A percentile compares a stretch with the other conserved stretches of the same genome.
Conservation (phyloP, 1,284 basidiomycete species). For the Ceratobasidium sp. region DNA sequence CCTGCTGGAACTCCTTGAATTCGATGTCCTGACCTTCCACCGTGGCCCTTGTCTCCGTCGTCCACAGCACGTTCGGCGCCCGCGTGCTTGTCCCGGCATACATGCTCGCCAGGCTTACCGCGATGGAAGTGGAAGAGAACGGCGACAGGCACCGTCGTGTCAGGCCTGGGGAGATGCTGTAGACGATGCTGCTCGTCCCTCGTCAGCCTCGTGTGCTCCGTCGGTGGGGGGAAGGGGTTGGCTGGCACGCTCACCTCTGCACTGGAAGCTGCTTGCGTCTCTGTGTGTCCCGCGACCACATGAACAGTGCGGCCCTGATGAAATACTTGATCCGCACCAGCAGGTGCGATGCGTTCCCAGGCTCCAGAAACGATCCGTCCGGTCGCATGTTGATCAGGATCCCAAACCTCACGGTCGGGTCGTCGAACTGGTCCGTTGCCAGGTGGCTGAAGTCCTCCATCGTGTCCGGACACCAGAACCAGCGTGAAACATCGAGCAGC, state of each 20-base stretch:
- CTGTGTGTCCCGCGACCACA: background rate
- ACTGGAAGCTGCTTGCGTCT: background rate
- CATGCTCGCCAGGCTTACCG: background rate
- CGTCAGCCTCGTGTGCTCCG: too few species aligned
- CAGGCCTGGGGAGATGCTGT: too few species aligned
- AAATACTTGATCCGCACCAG: conserved; percentile 2
- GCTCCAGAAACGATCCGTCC: background rate
- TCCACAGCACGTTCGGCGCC: background rate
- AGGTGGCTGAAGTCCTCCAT: background rate
- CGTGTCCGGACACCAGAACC: conserved; percentile 2
- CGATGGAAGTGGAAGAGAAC: background rate
- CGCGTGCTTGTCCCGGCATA: background rate
- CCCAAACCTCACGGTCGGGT: conserved; percentile 1
- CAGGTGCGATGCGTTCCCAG: background rate
- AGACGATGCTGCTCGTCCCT: too few species aligned
- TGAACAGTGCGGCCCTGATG: background rate
- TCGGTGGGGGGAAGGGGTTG: too few species aligned
- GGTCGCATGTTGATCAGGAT: background rate
- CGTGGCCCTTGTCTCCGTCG: background rate
- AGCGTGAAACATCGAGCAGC: background rate
- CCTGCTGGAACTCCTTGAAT: background rate
- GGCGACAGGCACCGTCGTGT: background rate
- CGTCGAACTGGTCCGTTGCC: background rate
- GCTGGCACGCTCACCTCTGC: background rate
- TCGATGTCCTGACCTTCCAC: background rate